Base-by-base conservation (phyloP, 768 basidiomycete species). In the Mycena crocata region DNA sequence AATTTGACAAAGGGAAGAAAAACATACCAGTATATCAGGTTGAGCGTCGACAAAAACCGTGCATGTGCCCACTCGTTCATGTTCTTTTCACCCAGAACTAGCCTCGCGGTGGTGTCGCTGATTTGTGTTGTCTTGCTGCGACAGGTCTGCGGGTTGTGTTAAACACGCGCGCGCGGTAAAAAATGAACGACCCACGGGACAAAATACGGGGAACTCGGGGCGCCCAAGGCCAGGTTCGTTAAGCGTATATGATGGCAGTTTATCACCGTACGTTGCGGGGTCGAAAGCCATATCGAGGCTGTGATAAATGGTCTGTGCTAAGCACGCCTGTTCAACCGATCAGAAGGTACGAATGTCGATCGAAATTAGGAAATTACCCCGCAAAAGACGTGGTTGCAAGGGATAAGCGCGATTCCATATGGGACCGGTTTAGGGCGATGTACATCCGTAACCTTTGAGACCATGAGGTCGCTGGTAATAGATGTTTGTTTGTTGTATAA, bases 41-140 rank as follows among this genome's bases (percentile, higher is more conserved):
- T 44, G 23, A 69, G 52, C 30, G 52, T 61, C 34, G 58, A 51
- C 56, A 64, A 34, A 59, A 66, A 69, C 4, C 70, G 57, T 9
- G 67, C 72, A 15, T 71, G 62, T 14, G 64, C 63, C 72, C 72
- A 73, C 52, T 71, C 72, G 35, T 67, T 51, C 72, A 73, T 66
- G 37, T 73, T 73, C 13, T 56, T 32, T 26, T 71, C 70, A 1
- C 72, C 72, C 19, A 73, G 70, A 5, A 73, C 69, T 40, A 68
- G 24, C 31, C 61, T 49, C 2, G 72, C 72, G 7, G 57, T 69
- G 30, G 46, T 12, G 50, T 73, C 72, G 15, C 37, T 48, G 45
- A 73, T 69, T 31, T 72, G 64, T 13, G 56, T 23, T 21, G 50
- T 35, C 21, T 40, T 44, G 24, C 39, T 31, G n/a, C n/a, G 67